These are phyloP conservation scores for Globisporangium ultimum DNA, from an alignment of 352 stramenopile species.

Conservation along the genomic window DNA sequence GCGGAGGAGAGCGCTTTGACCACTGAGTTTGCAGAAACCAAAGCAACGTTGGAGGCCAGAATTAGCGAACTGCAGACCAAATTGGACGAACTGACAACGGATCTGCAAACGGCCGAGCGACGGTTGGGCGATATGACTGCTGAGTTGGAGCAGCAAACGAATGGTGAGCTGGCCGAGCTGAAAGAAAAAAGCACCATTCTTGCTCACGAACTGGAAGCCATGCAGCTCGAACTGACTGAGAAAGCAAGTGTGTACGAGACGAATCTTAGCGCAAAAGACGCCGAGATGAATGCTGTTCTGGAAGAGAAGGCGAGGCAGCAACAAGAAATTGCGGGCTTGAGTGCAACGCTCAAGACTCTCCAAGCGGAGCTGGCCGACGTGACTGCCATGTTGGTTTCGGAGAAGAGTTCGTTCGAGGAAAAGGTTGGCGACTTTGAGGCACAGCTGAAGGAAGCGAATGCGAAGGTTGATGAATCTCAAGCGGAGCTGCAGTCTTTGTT, in stretches of 20 bases:
- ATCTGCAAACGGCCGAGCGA: constrained; percentile 6
- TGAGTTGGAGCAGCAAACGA: not conserved
- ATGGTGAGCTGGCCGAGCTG: not conserved
- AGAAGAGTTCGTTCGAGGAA: constrained; percentile 18
- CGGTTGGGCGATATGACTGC: not conserved
- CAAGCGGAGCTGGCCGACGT: constrained; percentile 13
- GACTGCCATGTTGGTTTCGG: constrained; percentile 5
- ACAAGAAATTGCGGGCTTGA: constrained; percentile 8
- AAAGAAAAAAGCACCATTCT: constrained; percentile 1
- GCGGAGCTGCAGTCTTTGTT: constrained; percentile 17
- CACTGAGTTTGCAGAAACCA: constrained; percentile 6
- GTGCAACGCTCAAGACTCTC: not conserved
- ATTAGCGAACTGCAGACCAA: not conserved
- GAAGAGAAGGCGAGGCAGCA: constrained; percentile 16
- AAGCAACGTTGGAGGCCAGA: constrained; percentile 4
- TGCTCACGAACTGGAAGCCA: not conserved
- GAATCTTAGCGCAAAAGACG: not conserved
- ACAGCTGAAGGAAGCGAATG: constrained; percentile 10
- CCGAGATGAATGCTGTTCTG: constrained; percentile 3
- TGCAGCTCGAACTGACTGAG: constrained; percentile 3
- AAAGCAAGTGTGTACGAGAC: not conserved
- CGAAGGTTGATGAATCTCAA: constrained; percentile 11
- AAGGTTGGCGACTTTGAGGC: constrained; percentile 8
- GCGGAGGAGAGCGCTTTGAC: constrained; percentile 16
- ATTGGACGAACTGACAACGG: not conserved